Percentiles rank a stretch among this genome's conserved stretches.
These are phyloP conservation scores for Acer saccharum DNA, from an alignment of 345 rosid genomes.

Conservation along the genomic window DNA sequence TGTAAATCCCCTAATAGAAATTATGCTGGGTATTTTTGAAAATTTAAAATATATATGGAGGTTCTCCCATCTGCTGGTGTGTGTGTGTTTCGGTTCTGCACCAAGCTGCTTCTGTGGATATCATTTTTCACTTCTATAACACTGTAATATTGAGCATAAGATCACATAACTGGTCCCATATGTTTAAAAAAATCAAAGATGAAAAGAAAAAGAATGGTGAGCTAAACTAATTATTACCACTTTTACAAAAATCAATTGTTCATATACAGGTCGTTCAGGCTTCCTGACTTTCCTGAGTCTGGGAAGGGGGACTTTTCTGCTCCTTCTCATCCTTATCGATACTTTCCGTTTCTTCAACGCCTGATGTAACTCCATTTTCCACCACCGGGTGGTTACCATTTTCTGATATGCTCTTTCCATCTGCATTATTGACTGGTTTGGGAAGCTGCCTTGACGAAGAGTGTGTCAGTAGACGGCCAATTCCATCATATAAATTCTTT, in stretches of 20 bases:
- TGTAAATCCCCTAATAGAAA: too few relatives aligned
- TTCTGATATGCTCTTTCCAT: conserved; percentile 41
- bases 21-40: too few relatives aligned
- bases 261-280: conserved; percentile 15
- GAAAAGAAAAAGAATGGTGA: conserved; percentile 21
- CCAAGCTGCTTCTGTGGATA: neutral
- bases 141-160: neutral
- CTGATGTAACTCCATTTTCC: conserved; percentile 56
- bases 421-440: conserved; percentile 39
- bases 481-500: conserved; percentile 63
- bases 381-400: conserved; percentile 36
- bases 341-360: conserved; percentile 31
- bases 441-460: conserved; percentile 56
- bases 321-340: conserved; percentile 30
- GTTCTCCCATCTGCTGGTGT: too few relatives aligned
- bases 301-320: conserved; percentile 21
- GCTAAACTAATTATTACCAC: neutral
- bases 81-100: neutral
- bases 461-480: conserved; percentile 53
- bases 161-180: neutral
- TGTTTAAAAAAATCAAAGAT: neutral
- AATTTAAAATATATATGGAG: too few relatives aligned
- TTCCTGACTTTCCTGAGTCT: conserved; percentile 32
- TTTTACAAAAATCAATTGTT: neutral
- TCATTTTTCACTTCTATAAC: conserved; percentile 9